Base-by-base conservation (phyloP, 176 grass and related monocot genomes). In the Eragrostis curvula region DNA sequence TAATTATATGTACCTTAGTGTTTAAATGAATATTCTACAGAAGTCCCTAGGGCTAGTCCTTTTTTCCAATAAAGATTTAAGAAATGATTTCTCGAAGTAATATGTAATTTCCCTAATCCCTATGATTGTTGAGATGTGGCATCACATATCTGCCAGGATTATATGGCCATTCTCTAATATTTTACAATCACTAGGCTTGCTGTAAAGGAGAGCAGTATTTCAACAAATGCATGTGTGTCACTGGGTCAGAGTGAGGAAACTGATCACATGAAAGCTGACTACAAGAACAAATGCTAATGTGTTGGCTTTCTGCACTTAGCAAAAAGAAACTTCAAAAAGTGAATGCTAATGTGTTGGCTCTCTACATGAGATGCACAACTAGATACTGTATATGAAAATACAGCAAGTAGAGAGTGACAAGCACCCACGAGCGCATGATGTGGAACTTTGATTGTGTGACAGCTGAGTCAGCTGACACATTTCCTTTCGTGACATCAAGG, bases 401-500 rank as follows among this genome's bases (percentile, higher is more conserved):
- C 60, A 79, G 49, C 70, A 79, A 78, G 60, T 67, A 79, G 51
- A 72, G 86, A 90, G 83, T 82, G 66, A 17, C 76, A 80, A 82
- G 73, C 71, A 91, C 90, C 72, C 87, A 98, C 96, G 47, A 89
- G 74, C 87, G 81, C 88, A 86, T 98, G 79, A 98, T 98, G 79
- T 91, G 90, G 75, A 98, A 88, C 86, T 95, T 93, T 50, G 92
- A 93, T 81, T 95, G 80, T 39, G 88, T 74, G 79, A 93, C 84
- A 91, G 84, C 79, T 79, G 84, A 88, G 55, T 95, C 90, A 86
- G 90, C 93, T 79, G 86, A 28, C 74, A 98, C 96, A 86, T 42
- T 93, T 90, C 96, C 92, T 76, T 98, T 98, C 50, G 53, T 88
- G 68, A 98, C 96, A 90, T 93, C 90, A 90, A 98, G 92, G 80